Percentiles rank a stretch among this genome's conserved stretches.
phyloP scores from a whole-genome alignment of 2,329 filamentous ascomycete species.

The Byssochlamys sp. region DNA sequence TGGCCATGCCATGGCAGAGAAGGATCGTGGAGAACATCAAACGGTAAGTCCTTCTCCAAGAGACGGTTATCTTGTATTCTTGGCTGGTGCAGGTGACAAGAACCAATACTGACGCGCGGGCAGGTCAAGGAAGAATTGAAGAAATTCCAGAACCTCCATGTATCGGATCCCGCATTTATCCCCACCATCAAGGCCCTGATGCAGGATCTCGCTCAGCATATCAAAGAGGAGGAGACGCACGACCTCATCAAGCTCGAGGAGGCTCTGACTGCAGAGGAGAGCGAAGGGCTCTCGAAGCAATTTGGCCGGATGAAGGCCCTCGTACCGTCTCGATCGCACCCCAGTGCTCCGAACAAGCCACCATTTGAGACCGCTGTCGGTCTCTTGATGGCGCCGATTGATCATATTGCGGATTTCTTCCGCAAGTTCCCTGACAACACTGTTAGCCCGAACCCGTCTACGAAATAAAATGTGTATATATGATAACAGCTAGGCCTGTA shows the following conservation, averaged over 20 bases:
- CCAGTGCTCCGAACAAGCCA: slow-evolving; percentile 42
- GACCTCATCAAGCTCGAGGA: slow-evolving; percentile 44
- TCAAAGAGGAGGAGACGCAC: slow-evolving; percentile 42
- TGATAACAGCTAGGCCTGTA: background rate
- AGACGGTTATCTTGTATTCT: background rate
- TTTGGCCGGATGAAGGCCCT: slow-evolving; percentile 48
- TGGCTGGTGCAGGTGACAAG: background rate
- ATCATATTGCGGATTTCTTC: slow-evolving; percentile 47
- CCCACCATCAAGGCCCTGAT: slow-evolving; percentile 37
- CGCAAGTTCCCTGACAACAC: slow-evolving; percentile 41
- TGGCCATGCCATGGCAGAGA: slow-evolving; percentile 38
- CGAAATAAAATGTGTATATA: background rate
- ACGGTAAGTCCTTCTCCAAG: slow-evolving; percentile 19
- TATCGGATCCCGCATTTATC: slow-evolving; percentile 34
- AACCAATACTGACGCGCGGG: background rate
- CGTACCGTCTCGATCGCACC: slow-evolving; percentile 44
- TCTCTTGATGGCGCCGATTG: slow-evolving; percentile 48
- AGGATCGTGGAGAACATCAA: slow-evolving; percentile 42
- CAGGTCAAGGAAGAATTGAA: slow-evolving; percentile 46
- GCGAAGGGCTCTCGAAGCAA: slow-evolving; percentile 30
- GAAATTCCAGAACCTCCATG: slow-evolving; percentile 39
- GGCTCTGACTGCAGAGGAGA: slow-evolving; percentile 26
- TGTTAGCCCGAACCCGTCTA: background rate
- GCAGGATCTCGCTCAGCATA: slow-evolving; percentile 37
- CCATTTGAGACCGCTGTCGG: slow-evolving; percentile 49